Conservation (phyloP, 305 asterid species). For the Solanum hybrid region DNA sequence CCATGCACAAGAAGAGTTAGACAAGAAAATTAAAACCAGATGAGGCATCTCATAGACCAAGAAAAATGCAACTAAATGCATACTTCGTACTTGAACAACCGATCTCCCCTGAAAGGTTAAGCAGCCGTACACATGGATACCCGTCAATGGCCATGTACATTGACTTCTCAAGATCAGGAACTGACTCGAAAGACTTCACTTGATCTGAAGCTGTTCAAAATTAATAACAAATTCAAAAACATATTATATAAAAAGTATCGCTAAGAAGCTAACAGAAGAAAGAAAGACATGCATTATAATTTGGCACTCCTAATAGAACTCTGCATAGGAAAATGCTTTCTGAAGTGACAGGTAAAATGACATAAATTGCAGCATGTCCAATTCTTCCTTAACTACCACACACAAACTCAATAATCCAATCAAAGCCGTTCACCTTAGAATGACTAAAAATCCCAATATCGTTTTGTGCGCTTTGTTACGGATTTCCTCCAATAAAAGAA, state of each 20-base stretch:
- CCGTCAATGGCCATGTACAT: constrained; percentile 79
- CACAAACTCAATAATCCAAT: not conserved
- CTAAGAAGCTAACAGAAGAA: not conserved
- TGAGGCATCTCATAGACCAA: not conserved
- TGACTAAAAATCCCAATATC: not conserved
- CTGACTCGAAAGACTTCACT: constrained; percentile 64
- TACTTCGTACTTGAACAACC: constrained; percentile 86
- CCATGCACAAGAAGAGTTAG: constrained; percentile 18
- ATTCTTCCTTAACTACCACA: not conserved
- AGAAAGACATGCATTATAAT: not conserved
- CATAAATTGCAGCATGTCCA: not conserved
- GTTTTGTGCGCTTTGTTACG: not conserved
- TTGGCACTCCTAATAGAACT: not conserved
- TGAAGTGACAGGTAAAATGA: not conserved
- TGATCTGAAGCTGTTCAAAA: constrained; percentile 42
- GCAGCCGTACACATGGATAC: constrained; percentile 92
- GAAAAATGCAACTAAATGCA: constrained; percentile 12
- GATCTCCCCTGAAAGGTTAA: constrained; percentile 90
- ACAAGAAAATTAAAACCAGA: constrained; percentile 4
- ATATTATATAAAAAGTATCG: not conserved
- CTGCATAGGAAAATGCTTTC: not conserved
- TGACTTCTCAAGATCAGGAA: constrained; percentile 92
- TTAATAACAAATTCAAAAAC: constrained; percentile 6
- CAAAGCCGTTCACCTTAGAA: not conserved
- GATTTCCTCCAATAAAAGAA: not conserved